A percentile compares a stretch with the other conserved stretches of the same genome.
Evolutionary conservation across 2,329 filamentous ascomycete species (phyloP).

Genomic region (Cordyceps sp.): DNA sequence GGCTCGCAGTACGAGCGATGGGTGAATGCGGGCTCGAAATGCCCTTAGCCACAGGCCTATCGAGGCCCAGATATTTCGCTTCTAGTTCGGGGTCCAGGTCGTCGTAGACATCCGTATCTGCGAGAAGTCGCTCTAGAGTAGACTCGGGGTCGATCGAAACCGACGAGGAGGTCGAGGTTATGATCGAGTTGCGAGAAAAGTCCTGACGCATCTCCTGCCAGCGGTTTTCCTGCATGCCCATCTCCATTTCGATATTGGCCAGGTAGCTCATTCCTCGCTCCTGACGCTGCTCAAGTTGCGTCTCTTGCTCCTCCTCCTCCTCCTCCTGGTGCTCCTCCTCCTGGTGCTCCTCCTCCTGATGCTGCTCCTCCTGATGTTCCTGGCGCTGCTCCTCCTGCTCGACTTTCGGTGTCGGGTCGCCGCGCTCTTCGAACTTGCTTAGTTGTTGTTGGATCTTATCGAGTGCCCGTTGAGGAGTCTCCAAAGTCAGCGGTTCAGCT

Average conservation of each 20-base stretch:
- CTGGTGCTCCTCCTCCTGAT: neutral
- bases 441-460: constrained; percentile 35
- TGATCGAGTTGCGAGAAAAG: constrained; percentile 32
- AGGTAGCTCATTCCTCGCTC: constrained; percentile 31
- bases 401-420: neutral
- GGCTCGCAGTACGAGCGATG: too few relatives aligned
- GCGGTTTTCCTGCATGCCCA: constrained; percentile 40
- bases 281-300: too few relatives aligned
- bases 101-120: too few relatives aligned
- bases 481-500: constrained; percentile 33
- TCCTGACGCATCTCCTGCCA: constrained; percentile 42
- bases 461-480: constrained; percentile 32
- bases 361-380: neutral
- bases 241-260: constrained; percentile 43
- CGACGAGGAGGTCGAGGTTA: constrained; percentile 20
- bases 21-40: too few relatives aligned
- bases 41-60: too few relatives aligned
- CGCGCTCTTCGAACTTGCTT: constrained; percentile 25
- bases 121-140: too few relatives aligned
- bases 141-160: constrained; percentile 1
- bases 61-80: too few relatives aligned
- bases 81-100: too few relatives aligned
- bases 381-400: neutral
- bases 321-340: neutral
- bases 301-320: neutral